Evolutionary conservation across 371 early-diverging fungal genomes (phyloP), one percentile per base, ranked within the genome.

Genomic region (Rhizopus delemar): DNA sequence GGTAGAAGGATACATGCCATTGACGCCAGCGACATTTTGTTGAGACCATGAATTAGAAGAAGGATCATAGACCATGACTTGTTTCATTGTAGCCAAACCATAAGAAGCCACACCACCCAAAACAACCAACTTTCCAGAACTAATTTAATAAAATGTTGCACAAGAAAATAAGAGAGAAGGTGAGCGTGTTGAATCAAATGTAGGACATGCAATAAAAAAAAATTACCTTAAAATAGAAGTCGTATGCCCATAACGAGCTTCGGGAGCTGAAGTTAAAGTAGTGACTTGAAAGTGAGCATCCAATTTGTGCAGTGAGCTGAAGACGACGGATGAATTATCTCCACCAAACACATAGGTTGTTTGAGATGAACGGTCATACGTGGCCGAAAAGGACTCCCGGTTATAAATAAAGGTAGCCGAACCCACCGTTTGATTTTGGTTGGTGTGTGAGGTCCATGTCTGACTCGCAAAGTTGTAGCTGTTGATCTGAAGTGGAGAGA

Each of bases 51-150:
- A 16, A 12, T 55, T 50, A 29, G 53, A 28, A 5, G 34, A 46
- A 28, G 66, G 65, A 34, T 75, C 69, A 41, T 60, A 79, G 2
- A 79, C 59, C 50, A 54, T 55, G 3, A 70, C 46, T n/a, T 9
- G 32, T 29, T 59, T 45, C 52, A 75, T 59, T 6, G 39, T 43
- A 29, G 63, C 57, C 15, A 58, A 50, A 36, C 28, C 31, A 11
- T 32, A 41, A 3, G n/a, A 16, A 39, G 16, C 36, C 7, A 72
- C 64, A 60, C 80, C 80, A 58, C 80, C 80, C 52, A 72, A 51
- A 38, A 79, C 53, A 8, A 79, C 76, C 5, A 79, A 48, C 51
- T 65, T 56, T 13, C 76, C 76, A 61, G 67, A 66, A 57, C 76
- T 79, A 53, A 46, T 32, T 12, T 36, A 29, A 32, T 49, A n/a